Evolutionary conservation across 345 rosid species (phyloP).

Genomic region (Salix exigua): DNA sequence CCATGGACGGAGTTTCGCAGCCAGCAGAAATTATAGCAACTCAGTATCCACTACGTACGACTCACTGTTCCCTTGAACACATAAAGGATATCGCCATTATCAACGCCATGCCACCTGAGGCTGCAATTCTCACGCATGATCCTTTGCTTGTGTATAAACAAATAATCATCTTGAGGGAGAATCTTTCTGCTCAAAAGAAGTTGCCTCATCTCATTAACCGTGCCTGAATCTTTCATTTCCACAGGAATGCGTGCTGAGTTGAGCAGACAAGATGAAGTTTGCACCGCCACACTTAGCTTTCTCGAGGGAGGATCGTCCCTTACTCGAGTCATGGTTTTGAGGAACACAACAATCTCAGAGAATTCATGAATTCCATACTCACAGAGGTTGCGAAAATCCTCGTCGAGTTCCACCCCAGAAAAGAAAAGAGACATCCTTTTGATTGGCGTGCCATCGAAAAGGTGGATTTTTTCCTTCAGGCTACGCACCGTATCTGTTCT

Average conservation of each 20-base stretch:
- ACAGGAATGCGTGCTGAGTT: slow-evolving; percentile 63
- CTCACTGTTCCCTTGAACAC: slow-evolving; percentile 69
- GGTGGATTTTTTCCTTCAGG: slow-evolving; percentile 79
- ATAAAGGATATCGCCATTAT: slow-evolving; percentile 62
- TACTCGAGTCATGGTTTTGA: slow-evolving; percentile 35
- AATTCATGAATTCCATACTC: slow-evolving; percentile 65
- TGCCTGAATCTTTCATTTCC: slow-evolving; percentile 56
- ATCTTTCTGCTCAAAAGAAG: slow-evolving; percentile 42
- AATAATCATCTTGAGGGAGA: slow-evolving; percentile 64
- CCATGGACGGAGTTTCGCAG: not conserved
- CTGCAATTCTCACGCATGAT: slow-evolving; percentile 70
- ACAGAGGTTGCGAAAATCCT: slow-evolving; percentile 56
- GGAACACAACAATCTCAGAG: slow-evolving; percentile 60
- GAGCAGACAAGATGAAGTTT: slow-evolving; percentile 68
- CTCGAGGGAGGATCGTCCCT: slow-evolving; percentile 43
- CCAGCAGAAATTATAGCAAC: not conserved
- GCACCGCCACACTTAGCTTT: slow-evolving; percentile 47
- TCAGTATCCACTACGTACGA: slow-evolving; percentile 30
- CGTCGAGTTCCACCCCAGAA: slow-evolving; percentile 59
- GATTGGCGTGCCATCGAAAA: slow-evolving; percentile 54
- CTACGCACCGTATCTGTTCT: slow-evolving; percentile 70
- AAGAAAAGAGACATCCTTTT: slow-evolving; percentile 60
- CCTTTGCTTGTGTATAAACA: slow-evolving; percentile 81
- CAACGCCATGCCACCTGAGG: slow-evolving; percentile 78
- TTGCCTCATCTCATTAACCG: slow-evolving; percentile 54